phyloP scores from a whole-genome alignment of 2,329 filamentous ascomycete species.

The Phoma herbarum region DNA sequence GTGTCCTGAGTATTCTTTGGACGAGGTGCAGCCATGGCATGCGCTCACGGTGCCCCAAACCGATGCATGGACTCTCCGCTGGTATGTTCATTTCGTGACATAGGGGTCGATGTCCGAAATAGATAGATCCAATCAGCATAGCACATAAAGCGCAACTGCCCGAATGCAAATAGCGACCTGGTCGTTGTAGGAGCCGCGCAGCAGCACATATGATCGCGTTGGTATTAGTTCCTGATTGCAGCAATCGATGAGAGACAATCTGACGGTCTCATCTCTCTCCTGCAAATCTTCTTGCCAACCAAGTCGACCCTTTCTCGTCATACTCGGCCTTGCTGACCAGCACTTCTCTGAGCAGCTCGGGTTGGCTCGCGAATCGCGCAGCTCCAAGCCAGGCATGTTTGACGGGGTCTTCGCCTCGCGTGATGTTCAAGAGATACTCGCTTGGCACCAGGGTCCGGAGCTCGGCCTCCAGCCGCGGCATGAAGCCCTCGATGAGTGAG shows the following conservation, averaged over 20 bases:
- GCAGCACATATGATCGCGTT: neutral
- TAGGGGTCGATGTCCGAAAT: neutral
- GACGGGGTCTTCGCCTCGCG: constrained; percentile 76
- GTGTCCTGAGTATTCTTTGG: neutral
- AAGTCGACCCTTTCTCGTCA: constrained; percentile 78
- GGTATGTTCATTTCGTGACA: neutral
- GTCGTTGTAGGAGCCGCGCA: neutral
- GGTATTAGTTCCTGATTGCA: neutral
- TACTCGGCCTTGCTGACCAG: constrained; percentile 91
- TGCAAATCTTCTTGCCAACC: constrained; percentile 77
- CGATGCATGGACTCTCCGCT: neutral
- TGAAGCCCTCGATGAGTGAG: constrained; percentile 79
- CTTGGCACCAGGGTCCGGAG: constrained; percentile 64
- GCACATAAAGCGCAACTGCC: neutral
- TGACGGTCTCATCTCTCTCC: constrained; percentile 19
- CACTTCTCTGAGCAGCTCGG: constrained; percentile 68
- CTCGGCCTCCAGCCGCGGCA: constrained; percentile 78
- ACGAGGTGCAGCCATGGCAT: neutral
- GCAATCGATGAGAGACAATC: neutral
- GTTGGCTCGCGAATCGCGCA: constrained; percentile 76
- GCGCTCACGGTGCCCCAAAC: neutral
- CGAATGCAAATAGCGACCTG: neutral
- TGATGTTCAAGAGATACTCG: constrained; percentile 43
- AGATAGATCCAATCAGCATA: neutral
- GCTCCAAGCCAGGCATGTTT: constrained; percentile 86